phyloP scores from a whole-genome alignment of 192 early-diverging fungal species.

The Spizellomyces punctatus region DNA sequence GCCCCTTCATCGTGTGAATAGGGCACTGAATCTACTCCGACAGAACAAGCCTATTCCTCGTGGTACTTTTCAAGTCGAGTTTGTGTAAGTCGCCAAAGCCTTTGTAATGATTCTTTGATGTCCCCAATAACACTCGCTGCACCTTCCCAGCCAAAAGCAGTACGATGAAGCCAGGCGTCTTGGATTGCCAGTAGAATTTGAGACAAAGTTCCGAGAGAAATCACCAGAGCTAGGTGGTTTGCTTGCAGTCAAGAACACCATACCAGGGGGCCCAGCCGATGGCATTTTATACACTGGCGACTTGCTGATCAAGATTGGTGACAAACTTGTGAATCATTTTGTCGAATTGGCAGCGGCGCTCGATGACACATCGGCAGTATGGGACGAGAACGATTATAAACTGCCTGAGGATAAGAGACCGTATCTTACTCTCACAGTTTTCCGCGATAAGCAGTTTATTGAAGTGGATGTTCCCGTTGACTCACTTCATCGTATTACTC shows the following conservation, averaged over 20 bases:
- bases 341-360: slow-evolving; percentile 66
- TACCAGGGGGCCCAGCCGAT: slow-evolving; percentile 64
- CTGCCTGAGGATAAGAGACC: slow-evolving; percentile 16
- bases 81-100: slow-evolving; percentile 1
- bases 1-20: slow-evolving; percentile 56
- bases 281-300: slow-evolving; percentile 53
- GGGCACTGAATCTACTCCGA: slow-evolving; percentile 32
- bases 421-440: slow-evolving; percentile 23
- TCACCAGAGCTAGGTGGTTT: slow-evolving; percentile 69
- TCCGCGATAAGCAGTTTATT: slow-evolving; percentile 54
- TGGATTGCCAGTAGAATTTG: slow-evolving; percentile 62
- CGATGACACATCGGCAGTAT: slow-evolving; percentile 44
- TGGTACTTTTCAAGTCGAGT: slow-evolving; percentile 34
- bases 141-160: slow-evolving; percentile 21
- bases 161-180: slow-evolving; percentile 57
- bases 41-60: slow-evolving; percentile 25
- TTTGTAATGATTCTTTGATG: background rate
- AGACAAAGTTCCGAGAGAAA: slow-evolving; percentile 57
- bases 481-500: slow-evolving; percentile 52
- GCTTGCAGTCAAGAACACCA: slow-evolving; percentile 63
- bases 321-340: slow-evolving; percentile 68
- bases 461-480: slow-evolving; percentile 34
- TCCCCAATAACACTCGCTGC: slow-evolving; percentile 12
- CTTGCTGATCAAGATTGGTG: slow-evolving; percentile 44
- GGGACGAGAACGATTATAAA: slow-evolving; percentile 17